Evolutionary conservation across 2,329 filamentous ascomycete species (phyloP), one percentile per base, ranked within the genome.

Genomic region (Paracorniculantispora psalliotae): DNA sequence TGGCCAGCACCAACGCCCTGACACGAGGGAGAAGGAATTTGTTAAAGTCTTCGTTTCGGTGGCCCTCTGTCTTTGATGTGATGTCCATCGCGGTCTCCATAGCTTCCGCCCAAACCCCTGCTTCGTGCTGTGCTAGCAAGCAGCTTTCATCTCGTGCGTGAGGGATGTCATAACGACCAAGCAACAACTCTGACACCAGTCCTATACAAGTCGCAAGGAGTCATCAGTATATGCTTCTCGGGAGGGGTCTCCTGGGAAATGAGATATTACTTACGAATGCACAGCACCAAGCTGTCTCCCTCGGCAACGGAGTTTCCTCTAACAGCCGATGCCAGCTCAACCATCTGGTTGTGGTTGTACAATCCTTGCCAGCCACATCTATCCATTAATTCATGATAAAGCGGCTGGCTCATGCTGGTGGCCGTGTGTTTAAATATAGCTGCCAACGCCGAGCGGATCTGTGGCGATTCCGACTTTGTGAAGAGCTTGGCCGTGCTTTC

Each of bases 291-390:
- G 25, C 59, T 65, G 28, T 71, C 68, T 1, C 61, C 68, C 49
- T 71, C 68, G 0, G 68, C 68, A 7, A 70, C 63, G 1, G 61
- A 57, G 43, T 65, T 68, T 9, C 65, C 67, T 33, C 62, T 62
- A 7, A 66, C 33, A 10, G 61, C 56, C 13, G 50, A 57, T 1
- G 39, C 59, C 17, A 66, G 15, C 47, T 70, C 66, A 23, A 59
- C 61, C 2, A 70, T 61, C 41, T 64, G 61, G 44, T 69, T 71
- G 47, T 68, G 60, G 1, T 50, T 39, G 33, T 62, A 68, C 4
- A 71, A 53, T 2, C 68, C 68, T 41, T 67, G 67, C 68, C 65
- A 69, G 9, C 67, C 67, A 48, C 66, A 69, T 26, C 67, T 61
- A 15, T 71, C 69, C 15, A 60, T 54, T 23, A 46, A 25, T 13